Evolutionary conservation across 331 rosid species (phyloP).

Genomic region (Pyracantha coccinea): DNA sequence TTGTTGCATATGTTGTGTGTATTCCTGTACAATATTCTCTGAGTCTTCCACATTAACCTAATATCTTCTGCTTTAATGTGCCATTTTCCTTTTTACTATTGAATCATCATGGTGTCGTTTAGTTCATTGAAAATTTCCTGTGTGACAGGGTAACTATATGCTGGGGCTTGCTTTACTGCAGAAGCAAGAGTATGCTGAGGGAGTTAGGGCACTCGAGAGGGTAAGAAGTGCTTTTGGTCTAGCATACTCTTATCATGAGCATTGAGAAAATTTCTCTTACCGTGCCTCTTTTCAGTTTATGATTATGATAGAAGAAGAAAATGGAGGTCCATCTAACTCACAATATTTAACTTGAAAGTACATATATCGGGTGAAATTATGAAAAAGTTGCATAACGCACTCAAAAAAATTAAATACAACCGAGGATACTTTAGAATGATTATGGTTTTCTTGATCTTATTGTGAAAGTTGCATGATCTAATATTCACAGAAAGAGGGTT

Average conservation of each 20-base stretch:
- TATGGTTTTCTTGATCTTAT: not conserved
- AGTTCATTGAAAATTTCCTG: not conserved
- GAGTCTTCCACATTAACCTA: not conserved
- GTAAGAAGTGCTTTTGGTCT: constrained; percentile 28
- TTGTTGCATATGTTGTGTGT: not conserved
- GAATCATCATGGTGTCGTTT: not conserved
- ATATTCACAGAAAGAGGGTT: not conserved
- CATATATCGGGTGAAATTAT: not conserved
- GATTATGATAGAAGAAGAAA: not conserved
- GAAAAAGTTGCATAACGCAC: not conserved
- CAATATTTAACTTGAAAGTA: not conserved
- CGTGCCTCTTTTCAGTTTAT: not conserved
- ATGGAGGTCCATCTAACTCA: not conserved
- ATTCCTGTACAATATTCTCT: not conserved
- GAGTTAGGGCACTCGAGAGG: constrained; percentile 73
- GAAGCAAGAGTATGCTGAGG: constrained; percentile 50
- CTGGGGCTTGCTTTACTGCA: constrained; percentile 79
- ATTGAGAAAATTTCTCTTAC: not conserved
- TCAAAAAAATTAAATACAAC: not conserved
- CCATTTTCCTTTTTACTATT: not conserved
- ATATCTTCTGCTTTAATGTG: not conserved
- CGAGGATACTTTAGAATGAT: not conserved
- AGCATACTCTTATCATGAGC: not conserved
- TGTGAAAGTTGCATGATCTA: not conserved
- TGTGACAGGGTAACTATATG: constrained; percentile 77